Conservation (phyloP, 2,329 filamentous ascomycete species). For the Penicillium sp. region DNA sequence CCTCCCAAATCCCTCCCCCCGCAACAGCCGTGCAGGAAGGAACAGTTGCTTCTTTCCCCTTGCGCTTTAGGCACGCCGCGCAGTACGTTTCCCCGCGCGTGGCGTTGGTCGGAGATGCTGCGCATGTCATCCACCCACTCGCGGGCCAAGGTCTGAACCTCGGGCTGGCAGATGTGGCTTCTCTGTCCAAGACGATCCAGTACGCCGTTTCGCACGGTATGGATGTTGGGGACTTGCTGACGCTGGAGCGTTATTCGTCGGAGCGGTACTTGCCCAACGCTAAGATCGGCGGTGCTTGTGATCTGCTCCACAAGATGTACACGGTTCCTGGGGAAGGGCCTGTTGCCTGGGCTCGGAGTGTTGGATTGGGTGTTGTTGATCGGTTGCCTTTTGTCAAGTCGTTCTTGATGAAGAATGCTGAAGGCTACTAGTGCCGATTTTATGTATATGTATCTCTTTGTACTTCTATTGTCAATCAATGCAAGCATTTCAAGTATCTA, state of each 20-base stretch:
- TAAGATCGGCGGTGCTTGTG: slow-evolving; percentile 74
- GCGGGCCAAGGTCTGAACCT: slow-evolving; percentile 94
- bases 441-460: slow-evolving; percentile 14
- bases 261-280: slow-evolving; percentile 83
- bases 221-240: slow-evolving; percentile 78
- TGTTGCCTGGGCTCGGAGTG: slow-evolving; percentile 74
- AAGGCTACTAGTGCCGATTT: slow-evolving; percentile 26
- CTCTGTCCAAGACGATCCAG: slow-evolving; percentile 72
- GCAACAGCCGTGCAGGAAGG: slow-evolving; percentile 74
- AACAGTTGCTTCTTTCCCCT: slow-evolving; percentile 84
- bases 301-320: slow-evolving; percentile 92
- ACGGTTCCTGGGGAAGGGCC: slow-evolving; percentile 73
- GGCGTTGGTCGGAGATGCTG: slow-evolving; percentile 89
- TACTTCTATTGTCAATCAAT: slow-evolving; percentile 18
- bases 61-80: slow-evolving; percentile 90
- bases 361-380: slow-evolving; percentile 77
- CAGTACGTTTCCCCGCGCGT: slow-evolving; percentile 89
- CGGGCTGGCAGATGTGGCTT: slow-evolving; percentile 84
- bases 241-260: slow-evolving; percentile 76
- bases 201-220: slow-evolving; percentile 79
- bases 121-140: slow-evolving; percentile 91
- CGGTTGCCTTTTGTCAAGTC: slow-evolving; percentile 73
- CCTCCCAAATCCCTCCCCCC: slow-evolving; percentile 63
- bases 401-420: slow-evolving; percentile 76
- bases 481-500: slow-evolving; percentile 2